A percentile compares a stretch with the other conserved stretches of the same genome.
phyloP scores from a whole-genome alignment of 768 basidiomycete genomes.

The Tephrocybe sp. region DNA sequence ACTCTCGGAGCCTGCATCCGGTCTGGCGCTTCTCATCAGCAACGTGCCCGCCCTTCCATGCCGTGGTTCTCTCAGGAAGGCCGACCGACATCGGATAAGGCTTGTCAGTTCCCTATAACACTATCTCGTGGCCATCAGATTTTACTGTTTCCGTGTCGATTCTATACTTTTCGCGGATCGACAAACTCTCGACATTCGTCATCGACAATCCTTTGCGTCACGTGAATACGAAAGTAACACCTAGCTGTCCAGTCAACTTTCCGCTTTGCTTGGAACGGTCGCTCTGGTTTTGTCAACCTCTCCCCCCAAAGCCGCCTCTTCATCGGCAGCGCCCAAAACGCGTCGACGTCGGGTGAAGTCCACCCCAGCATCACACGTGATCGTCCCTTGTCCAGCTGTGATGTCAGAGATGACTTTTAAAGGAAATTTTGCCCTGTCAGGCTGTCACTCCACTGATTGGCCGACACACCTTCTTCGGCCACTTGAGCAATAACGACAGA shows the following conservation, averaged over 20 bases:
- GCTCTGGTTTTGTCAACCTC: constrained; percentile 1
- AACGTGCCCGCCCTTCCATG: constrained; percentile 3
- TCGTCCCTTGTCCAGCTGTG: constrained; percentile 5
- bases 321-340: constrained; percentile 5
- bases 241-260: no score
- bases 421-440: neutral
- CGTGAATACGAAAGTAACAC: no score
- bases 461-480: constrained; percentile 7
- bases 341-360: neutral
- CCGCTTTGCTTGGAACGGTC: neutral
- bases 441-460: neutral
- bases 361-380: constrained; percentile 9
- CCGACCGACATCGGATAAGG: neutral
- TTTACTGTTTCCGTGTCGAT: no score
- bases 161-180: constrained; percentile 2
- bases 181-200: neutral
- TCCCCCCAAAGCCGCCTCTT: constrained; percentile 2
- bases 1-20: neutral
- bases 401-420: constrained; percentile 10
- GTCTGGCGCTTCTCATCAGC: neutral
- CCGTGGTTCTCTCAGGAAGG: neutral
- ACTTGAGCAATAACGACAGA: constrained; percentile 1
- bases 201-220: neutral
- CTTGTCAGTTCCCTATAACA: neutral
- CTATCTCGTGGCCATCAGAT: neutral